These are phyloP conservation scores for Leucaena leucocephala DNA, from an alignment of 306 rosid genomes.

Conservation along the genomic window DNA sequence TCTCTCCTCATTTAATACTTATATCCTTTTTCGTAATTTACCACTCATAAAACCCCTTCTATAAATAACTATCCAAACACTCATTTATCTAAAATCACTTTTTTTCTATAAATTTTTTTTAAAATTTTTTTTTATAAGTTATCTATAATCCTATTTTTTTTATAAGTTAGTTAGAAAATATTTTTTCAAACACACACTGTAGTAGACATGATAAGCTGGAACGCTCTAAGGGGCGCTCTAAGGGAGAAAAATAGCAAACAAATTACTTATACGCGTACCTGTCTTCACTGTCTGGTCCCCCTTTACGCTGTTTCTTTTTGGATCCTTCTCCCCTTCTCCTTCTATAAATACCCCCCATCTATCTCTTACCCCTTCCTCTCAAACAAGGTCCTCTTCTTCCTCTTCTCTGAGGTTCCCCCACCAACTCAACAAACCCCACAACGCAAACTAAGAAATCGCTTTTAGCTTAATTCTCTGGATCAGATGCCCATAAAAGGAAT, in stretches of 20 bases:
- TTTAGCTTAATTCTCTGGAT: background rate
- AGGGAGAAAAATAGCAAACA: background rate
- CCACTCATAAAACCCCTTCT: too few relatives aligned
- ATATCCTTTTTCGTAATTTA: too few relatives aligned
- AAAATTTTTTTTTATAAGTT: too few relatives aligned
- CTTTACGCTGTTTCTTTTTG: background rate
- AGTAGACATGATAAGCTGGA: background rate
- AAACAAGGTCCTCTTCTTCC: background rate
- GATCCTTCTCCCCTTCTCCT: background rate
- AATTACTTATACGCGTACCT: background rate
- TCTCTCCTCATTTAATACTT: too few relatives aligned
- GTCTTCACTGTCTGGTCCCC: background rate
- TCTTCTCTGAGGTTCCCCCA: background rate
- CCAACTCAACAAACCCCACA: background rate
- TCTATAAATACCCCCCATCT: background rate
- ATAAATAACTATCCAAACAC: too few relatives aligned
- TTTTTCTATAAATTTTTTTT: too few relatives aligned
- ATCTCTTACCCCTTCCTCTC: background rate
- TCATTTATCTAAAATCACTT: too few relatives aligned
- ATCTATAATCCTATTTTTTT: too few relatives aligned
- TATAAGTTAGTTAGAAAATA: too few relatives aligned
- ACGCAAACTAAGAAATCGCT: background rate
- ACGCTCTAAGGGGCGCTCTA: background rate
- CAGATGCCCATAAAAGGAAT: constrained; percentile 40
- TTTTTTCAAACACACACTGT: too few relatives aligned